Percentiles rank a stretch among this genome's conserved stretches.
phyloP scores from a whole-genome alignment of 805 yeast genomes.

The Saccharomycopsis javanensis region DNA sequence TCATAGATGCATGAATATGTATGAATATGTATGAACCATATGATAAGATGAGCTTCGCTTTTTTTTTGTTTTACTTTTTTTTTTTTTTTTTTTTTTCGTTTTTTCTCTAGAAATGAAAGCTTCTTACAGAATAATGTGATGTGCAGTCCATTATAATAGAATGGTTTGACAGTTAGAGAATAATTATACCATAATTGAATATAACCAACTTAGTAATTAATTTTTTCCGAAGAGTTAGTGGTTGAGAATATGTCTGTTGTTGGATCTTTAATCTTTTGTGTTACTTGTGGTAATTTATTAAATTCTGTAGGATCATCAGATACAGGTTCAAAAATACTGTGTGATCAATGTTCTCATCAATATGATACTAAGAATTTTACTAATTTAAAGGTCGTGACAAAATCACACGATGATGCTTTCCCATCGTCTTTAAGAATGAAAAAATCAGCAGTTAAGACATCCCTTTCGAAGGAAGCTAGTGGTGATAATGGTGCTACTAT shows the following conservation, averaged over 20 bases:
- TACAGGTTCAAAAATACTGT: slow-evolving; percentile 51
- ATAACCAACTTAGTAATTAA: too few relatives aligned
- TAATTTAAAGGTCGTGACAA: slow-evolving; percentile 76
- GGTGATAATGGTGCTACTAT: slow-evolving; percentile 89
- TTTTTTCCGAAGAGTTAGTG: neutral
- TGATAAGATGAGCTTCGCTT: neutral
- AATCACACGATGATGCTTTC: slow-evolving; percentile 86
- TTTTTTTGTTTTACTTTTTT: neutral
- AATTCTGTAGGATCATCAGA: slow-evolving; percentile 49
- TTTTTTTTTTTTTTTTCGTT: neutral
- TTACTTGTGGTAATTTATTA: slow-evolving; percentile 83
- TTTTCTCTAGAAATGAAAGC: neutral
- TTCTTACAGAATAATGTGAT: neutral
- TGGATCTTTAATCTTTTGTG: slow-evolving; percentile 90
- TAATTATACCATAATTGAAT: too few relatives aligned
- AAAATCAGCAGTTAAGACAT: slow-evolving; percentile 83
- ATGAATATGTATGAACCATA: neutral
- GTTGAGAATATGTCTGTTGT: slow-evolving; percentile 68
- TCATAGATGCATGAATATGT: neutral
- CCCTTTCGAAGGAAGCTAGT: slow-evolving; percentile 56
- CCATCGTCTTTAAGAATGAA: slow-evolving; percentile 77
- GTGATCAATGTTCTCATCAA: slow-evolving; percentile 31
- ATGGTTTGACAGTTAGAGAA: neutral
- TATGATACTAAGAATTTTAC: slow-evolving; percentile 41
- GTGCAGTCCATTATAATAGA: neutral